A percentile compares a stretch with the other conserved stretches of the same genome.
Evolutionary conservation across 352 stramenopile species (phyloP).

Genomic region (Halophytophthora polymorphica): DNA sequence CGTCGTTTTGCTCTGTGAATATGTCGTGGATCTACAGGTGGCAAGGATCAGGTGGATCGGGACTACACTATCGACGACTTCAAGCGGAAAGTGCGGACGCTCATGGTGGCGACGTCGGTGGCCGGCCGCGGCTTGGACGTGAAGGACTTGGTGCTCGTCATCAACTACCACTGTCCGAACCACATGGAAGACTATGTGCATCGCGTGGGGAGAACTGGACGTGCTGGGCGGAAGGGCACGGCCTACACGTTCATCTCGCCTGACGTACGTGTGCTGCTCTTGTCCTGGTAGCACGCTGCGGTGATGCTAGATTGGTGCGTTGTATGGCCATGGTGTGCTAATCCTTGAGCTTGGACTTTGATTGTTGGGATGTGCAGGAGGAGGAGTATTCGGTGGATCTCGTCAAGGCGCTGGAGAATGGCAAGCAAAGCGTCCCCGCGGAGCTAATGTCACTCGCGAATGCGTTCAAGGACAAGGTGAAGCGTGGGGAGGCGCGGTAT

Average conservation of each 20-base stretch:
- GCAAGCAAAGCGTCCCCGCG: slow-evolving; percentile 68
- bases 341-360: slow-evolving; percentile 10
- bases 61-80: slow-evolving; percentile 99
- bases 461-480: slow-evolving; percentile 95
- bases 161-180: slow-evolving; percentile 99
- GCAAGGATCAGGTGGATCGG: slow-evolving; percentile 99
- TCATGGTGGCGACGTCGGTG: slow-evolving; percentile 95
- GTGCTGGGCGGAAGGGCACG: slow-evolving; percentile 95
- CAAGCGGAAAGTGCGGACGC: slow-evolving; percentile 92
- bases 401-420: slow-evolving; percentile 93
- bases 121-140: slow-evolving; percentile 98
- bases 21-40: slow-evolving; percentile 52
- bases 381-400: slow-evolving; percentile 97
- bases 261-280: slow-evolving; percentile 51
- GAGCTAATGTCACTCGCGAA: slow-evolving; percentile 93
- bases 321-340: not conserved
- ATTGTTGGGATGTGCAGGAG: slow-evolving; percentile 88
- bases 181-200: slow-evolving; percentile 99
- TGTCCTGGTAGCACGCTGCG: not conserved
- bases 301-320: not conserved
- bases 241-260: slow-evolving; percentile 99
- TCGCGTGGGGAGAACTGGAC: slow-evolving; percentile 95
- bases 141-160: slow-evolving; percentile 96
- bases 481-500: slow-evolving; percentile 94
- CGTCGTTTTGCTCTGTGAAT: slow-evolving; percentile 10